Base-by-base conservation (phyloP, 331 rosid species). In the Stylosanthes scabra region DNA sequence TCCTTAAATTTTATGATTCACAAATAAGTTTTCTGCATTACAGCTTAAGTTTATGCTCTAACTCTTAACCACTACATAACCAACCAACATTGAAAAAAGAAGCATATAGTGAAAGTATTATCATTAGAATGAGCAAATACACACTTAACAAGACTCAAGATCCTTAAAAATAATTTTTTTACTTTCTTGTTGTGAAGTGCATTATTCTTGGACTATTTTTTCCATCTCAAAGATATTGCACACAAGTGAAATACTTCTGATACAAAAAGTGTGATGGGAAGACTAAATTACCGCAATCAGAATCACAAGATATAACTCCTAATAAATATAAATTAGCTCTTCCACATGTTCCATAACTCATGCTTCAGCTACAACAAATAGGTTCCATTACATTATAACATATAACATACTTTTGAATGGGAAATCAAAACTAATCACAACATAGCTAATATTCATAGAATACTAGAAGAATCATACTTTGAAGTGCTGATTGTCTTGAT, bases 361-460 rank as follows among this genome's bases (percentile, higher is more conserved):
- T 27, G 80, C 72, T 68, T 68, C 70, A 63, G 37, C 51, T 50
- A 74, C 37, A 75, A 34, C 46, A 7, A 41, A 41, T 41, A 41
- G 2, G 70, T 72, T 61, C 74, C 63, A 63, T 58, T 12, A 31
- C 63, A 63, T 58, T 12, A 31, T 31, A 62, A 59, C 11, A 65
- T 9, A 44, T 8, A 69, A 74, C 55, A 73, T 56, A 73, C 31
- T 20, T 42, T 42, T 13, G 61, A 63, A 73, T 62, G 7, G 31
- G 62, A 31, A 60, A 57, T 20, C 14, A 78, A 41, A 63, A 59
- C 72, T 74, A 78, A 59, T 66, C 63, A 79, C 82, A 75, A 42
- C 37, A 71, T 39, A 49, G 15, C 65, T 2, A 54, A n/a, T 16
- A 25, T 45, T 11, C 73, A 60, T 58, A 67, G 50, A n/a, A 73